phyloP scores from a whole-genome alignment of 306 rosid species.

The Medicago ruthenica region DNA sequence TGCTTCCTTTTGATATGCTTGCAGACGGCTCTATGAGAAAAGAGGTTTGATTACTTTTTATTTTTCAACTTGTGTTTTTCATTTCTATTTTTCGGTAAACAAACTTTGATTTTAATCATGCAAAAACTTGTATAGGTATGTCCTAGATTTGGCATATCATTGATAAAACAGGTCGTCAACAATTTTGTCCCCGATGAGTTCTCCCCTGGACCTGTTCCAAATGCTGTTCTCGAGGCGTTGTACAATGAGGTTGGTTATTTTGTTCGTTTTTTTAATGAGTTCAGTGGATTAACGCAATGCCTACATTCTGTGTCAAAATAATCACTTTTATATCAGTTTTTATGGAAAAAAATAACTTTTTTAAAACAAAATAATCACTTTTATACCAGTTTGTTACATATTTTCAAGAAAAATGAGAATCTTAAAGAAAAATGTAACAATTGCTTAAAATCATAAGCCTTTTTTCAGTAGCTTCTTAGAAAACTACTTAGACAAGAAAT shows the following conservation, averaged over 20 bases:
- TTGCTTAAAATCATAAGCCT: too few species aligned
- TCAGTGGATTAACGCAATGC: too few species aligned
- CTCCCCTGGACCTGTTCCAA: conserved; percentile 73
- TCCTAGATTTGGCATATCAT: conserved; percentile 66
- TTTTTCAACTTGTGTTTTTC: neutral
- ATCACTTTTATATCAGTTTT: too few species aligned
- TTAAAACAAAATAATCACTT: too few species aligned
- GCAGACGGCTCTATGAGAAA: conserved; percentile 64
- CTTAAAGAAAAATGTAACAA: too few species aligned
- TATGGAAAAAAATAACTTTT: too few species aligned
- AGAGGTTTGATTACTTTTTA: conserved; percentile 62
- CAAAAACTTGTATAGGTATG: conserved; percentile 60
- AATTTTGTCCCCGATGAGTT: conserved; percentile 92
- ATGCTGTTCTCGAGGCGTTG: conserved; percentile 65
- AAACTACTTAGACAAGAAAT: too few species aligned
- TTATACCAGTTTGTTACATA: too few species aligned
- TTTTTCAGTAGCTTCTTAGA: too few species aligned
- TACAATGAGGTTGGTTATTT: conserved; percentile 65
- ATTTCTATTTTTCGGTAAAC: neutral
- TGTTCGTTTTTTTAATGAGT: too few species aligned
- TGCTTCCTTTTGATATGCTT: conserved; percentile 87
- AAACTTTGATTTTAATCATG: neutral
- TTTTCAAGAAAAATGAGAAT: too few species aligned
- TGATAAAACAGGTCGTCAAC: conserved; percentile 70
- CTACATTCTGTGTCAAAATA: too few species aligned